Evolutionary conservation across 768 basidiomycete genomes (phyloP), one percentile per base, ranked within the genome.

Genomic region (Leccinum fibrillosum): DNA sequence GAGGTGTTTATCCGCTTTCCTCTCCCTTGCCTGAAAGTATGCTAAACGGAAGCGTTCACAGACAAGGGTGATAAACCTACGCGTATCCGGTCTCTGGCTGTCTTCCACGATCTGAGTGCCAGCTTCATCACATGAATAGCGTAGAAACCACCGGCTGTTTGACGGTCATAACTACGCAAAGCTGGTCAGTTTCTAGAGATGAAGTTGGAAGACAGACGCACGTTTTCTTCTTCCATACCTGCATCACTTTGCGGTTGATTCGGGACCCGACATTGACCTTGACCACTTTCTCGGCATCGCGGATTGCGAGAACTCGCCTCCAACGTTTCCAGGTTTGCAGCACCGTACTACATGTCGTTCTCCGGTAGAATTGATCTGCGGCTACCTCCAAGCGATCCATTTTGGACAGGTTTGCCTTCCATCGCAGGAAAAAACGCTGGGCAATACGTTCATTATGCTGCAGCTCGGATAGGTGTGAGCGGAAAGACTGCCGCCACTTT

Each of bases 401-500:
- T 42, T 68, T 65, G 8, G 62, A 70, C 13, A 86, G 60, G 37
- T 66, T 75, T 21, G 64, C 64, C 67, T 77, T 84, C 90, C 91
- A 92, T 34, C 70, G 77, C 48, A 66, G 59, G 60, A 83, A 80
- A 57, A 74, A 78, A 23, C 78, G 77, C 23, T 69, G 57, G 19
- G 80, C 62, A 8, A 88, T 58, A 49, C 73, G 76, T 61, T 75
- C 71, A 19, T 74, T 66, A 61, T 85, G 82, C 61, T 81, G 80
- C 50, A 80, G 79, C 49, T 79, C 78, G 13, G 86, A 80, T 1
- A 83, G 67, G 49, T 74, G 80, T 11, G 77, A 76, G n/a, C 75
- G 77, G 60, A 84, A 78, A 9, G 77, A 74, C 58, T 83, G 85
- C 44, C 80, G 78, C 91, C 91, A 92, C 64, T 80, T 80, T 44